Conservation (phyloP, 768 basidiomycete genomes). For the Amanita brunnescens region DNA sequence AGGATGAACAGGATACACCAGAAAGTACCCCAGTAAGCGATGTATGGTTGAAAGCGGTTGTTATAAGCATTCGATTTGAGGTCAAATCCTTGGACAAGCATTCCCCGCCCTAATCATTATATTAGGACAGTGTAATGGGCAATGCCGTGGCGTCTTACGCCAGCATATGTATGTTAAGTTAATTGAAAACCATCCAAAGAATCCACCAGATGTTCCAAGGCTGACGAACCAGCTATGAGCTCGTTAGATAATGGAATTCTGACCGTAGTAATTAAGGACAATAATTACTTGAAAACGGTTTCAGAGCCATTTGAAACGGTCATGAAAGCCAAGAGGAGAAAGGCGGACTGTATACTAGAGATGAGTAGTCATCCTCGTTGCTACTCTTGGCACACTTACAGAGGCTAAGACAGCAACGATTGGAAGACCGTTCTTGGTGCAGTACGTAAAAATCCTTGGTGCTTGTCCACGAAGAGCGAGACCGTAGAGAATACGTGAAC, state of each 20-base stretch:
- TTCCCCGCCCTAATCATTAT: constrained; percentile 40
- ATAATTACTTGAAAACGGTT: constrained; percentile 46
- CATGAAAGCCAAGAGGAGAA: constrained; percentile 57
- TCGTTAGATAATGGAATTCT: not conserved
- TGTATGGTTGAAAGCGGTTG: constrained; percentile 54
- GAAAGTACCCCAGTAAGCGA: constrained; percentile 62
- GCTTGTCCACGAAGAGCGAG: constrained; percentile 47
- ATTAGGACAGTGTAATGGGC: not conserved
- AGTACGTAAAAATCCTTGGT: constrained; percentile 32
- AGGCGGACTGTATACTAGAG: constrained; percentile 21
- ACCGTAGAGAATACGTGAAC: constrained; percentile 46
- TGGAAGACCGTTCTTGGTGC: constrained; percentile 41
- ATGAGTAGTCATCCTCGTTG: not conserved
- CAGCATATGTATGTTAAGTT: constrained; percentile 69
- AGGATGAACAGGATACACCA: constrained; percentile 56
- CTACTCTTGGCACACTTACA: constrained; percentile 21
- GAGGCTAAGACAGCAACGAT: constrained; percentile 28
- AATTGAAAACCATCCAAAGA: constrained; percentile 59
- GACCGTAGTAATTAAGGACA: not conserved
- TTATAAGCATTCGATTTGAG: constrained; percentile 54
- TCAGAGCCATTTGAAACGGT: constrained; percentile 45
- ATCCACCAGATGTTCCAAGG: constrained; percentile 59
- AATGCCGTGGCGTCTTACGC: constrained; percentile 29
- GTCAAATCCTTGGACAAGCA: constrained; percentile 57
- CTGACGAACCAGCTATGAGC: constrained; percentile 55